Evolutionary conservation across 2,329 filamentous ascomycete genomes (phyloP), one percentile per base, ranked within the genome.

Genomic region (Ceratocystis smalleyi): DNA sequence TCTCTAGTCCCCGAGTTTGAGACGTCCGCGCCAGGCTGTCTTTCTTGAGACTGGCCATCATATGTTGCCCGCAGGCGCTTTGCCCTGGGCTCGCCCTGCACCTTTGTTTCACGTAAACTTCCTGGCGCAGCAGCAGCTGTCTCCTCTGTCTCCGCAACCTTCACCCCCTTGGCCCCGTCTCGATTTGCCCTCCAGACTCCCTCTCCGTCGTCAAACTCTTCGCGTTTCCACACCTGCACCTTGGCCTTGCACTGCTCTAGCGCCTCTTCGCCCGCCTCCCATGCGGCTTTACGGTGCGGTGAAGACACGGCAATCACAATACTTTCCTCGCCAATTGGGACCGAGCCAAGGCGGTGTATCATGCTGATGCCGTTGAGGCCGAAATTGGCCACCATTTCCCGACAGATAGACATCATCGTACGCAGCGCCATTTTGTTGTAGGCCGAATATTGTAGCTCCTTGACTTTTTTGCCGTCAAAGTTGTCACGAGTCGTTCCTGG

Each of bases 201-300:
- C 68, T 87, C 86, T 24, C 84, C 86, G 1, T 82, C 86, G 57
- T 81, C 83, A 77, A 96, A 96, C 73, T 90, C 87, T 76, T 97
- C 92, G 68, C 84, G 78, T 76, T 96, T 96, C 92, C 92, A 96
- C 51, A 99, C 86, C 77, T 99, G 94, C n/a, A 89, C 89, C 68
- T 80, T 84, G 64, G 82, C 83, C 77, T 97, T 99, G 71, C 89
- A 90, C 72, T 83, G 77, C 76, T 97, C 92, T 66, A 97, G 76
- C 43, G 91, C 88, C 75, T 95, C 89, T 76, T 97, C 92, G 0
- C 89, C 92, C 0, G 88, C 92, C 69, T 78, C 77, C 92, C 92
- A 99, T 4, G 89, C 91, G 15, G 87, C 88, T 69, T 87, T 82
- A 6, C 94, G 80, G 76, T 97, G 94, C 43, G 88, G 84, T 32